These are phyloP conservation scores for Fusarium haematococcum DNA, from an alignment of 2,329 filamentous ascomycete genomes.

Conservation along the genomic window DNA sequence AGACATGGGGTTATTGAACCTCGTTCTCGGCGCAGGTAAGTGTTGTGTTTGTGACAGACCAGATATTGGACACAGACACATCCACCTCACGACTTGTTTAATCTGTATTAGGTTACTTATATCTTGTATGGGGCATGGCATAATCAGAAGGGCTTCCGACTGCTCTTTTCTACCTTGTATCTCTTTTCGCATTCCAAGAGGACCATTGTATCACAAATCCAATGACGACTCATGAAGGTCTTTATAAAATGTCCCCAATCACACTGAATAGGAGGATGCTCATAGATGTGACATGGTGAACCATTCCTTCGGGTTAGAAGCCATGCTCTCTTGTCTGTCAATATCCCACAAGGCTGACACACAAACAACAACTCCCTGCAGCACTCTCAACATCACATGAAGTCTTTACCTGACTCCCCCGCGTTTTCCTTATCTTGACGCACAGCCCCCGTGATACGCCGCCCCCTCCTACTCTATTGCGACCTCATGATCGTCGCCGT, in stretches of 20 bases:
- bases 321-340: not conserved
- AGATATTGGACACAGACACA: not conserved
- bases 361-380: not conserved
- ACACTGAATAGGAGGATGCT: not conserved
- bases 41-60: not conserved
- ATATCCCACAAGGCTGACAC: not conserved
- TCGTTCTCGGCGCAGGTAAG: not conserved
- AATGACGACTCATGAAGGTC: not conserved
- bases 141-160: not conserved
- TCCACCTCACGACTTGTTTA: not conserved
- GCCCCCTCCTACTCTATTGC: slow-evolving; percentile 15
- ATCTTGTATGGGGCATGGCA: not conserved
- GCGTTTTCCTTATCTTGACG: not conserved
- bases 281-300: not conserved
- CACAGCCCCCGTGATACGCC: slow-evolving; percentile 2
- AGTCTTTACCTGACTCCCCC: not conserved
- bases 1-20: not conserved
- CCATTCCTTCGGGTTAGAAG: not conserved
- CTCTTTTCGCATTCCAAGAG: not conserved
- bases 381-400: not conserved
- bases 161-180: not conserved
- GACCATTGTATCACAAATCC: not conserved
- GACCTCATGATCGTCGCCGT: slow-evolving; percentile 23
- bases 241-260: not conserved
- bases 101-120: not conserved